Percentiles rank a stretch among this genome's conserved stretches.
phyloP scores from a whole-genome alignment of 352 stramenopile genomes.

The Phytopythium vexans region DNA sequence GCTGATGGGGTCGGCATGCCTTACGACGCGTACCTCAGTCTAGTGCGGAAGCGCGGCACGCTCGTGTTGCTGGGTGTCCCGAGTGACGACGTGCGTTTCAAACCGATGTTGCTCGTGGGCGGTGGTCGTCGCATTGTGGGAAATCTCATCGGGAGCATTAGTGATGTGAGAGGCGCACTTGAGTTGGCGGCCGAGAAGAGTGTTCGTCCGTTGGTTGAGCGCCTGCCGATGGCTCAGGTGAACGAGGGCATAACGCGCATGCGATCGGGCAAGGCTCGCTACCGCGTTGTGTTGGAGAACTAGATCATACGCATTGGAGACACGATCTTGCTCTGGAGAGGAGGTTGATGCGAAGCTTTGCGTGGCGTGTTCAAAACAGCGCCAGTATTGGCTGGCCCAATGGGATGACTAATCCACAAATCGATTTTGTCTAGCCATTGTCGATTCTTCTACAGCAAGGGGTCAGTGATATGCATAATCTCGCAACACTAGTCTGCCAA shows the following conservation, averaged over 20 bases:
- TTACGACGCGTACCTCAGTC: conserved; percentile 35
- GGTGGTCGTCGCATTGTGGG: conserved; percentile 41
- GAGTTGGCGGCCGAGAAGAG: conserved; percentile 65
- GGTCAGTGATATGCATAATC: too few relatives aligned
- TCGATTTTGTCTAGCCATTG: too few relatives aligned
- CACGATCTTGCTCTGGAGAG: too few relatives aligned
- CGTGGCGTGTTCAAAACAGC: too few relatives aligned
- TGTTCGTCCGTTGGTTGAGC: conserved; percentile 43
- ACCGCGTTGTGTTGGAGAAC: too few relatives aligned
- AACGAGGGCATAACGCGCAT: conserved; percentile 40
- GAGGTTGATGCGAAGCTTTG: too few relatives aligned
- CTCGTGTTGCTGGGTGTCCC: conserved; percentile 61
- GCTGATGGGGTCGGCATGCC: conserved; percentile 9
- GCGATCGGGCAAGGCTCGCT: too few relatives aligned
- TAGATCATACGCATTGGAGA: background rate
- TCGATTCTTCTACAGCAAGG: too few relatives aligned
- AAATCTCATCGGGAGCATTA: conserved; percentile 56
- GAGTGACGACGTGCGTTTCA: conserved; percentile 45
- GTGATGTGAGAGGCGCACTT: conserved; percentile 80
- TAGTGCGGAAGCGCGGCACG: conserved; percentile 51
- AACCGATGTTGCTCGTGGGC: conserved; percentile 35
- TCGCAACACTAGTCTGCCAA: too few relatives aligned
- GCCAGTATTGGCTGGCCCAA: too few relatives aligned
- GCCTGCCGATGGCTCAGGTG: conserved; percentile 23
- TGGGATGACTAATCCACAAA: too few relatives aligned